A percentile compares a stretch with the other conserved stretches of the same genome.
Evolutionary conservation across 192 early-diverging fungal species (phyloP).

Genomic region (Mortierella alpina): DNA sequence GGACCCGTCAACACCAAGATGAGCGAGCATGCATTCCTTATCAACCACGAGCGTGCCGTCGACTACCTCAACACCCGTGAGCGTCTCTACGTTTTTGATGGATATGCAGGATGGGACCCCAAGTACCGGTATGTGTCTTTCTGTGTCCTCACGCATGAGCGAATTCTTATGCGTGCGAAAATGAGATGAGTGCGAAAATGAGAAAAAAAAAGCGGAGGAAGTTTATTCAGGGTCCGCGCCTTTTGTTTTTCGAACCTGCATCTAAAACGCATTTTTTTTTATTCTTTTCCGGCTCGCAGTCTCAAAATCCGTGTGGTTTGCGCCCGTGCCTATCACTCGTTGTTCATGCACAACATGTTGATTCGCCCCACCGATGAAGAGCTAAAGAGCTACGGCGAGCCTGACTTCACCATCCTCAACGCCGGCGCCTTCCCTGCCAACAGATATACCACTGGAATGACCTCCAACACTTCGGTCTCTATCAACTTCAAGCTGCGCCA

Average conservation of each 20-base stretch:
- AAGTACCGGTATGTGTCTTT: conserved; percentile 76
- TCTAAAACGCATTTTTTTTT: neutral
- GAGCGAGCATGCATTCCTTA: conserved; percentile 81
- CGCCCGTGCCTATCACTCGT: conserved; percentile 93
- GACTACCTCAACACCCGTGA: conserved; percentile 97
- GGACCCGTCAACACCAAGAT: conserved; percentile 97
- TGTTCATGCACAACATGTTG: conserved; percentile 99
- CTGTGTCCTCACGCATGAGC: neutral
- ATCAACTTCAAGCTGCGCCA: conserved; percentile 93
- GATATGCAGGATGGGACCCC: conserved; percentile 98
- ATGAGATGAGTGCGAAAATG: neutral
- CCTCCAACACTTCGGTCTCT: conserved; percentile 90
- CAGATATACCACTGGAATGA: conserved; percentile 95
- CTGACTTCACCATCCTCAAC: conserved; percentile 98
- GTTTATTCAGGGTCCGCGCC: neutral
- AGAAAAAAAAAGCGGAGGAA: neutral
- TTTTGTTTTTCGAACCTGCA: neutral
- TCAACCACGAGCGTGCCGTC: conserved; percentile 95
- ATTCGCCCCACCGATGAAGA: conserved; percentile 94
- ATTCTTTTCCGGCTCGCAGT: conserved; percentile 4
- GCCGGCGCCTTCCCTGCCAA: conserved; percentile 95
- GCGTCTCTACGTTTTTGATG: conserved; percentile 96
- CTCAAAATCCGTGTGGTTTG: conserved; percentile 97
- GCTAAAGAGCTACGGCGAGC: conserved; percentile 91
- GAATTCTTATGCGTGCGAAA: neutral